Conservation (phyloP, 2,329 filamentous ascomycete genomes). For the Tolypocladium endophyticum region DNA sequence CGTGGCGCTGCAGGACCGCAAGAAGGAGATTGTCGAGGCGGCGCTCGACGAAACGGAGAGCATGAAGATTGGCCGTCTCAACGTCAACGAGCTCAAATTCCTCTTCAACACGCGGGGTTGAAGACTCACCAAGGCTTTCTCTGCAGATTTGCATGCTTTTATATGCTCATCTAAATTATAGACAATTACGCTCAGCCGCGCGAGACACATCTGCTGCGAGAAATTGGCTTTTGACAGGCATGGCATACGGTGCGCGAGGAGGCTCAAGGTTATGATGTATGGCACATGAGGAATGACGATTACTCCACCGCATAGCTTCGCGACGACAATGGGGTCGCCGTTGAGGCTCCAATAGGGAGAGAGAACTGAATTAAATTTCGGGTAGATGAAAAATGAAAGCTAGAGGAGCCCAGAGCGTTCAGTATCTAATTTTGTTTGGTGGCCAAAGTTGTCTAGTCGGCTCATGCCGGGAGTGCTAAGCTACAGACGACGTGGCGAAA, state of each 20-base stretch:
- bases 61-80: slow-evolving; percentile 56
- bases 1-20: slow-evolving; percentile 64
- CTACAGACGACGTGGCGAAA: neutral
- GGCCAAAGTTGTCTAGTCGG: no score
- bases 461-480: neutral
- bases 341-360: neutral
- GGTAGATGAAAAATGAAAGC: neutral
- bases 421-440: neutral
- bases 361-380: neutral
- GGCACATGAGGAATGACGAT: neutral
- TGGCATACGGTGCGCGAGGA: neutral
- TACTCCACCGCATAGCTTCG: neutral
- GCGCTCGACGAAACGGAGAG: slow-evolving; percentile 70
- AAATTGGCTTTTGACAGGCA: neutral
- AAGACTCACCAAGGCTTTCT: neutral
- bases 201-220: neutral
- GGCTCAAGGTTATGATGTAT: neutral
- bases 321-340: neutral
- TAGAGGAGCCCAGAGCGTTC: no score
- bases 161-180: neutral
- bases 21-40: slow-evolving; percentile 64
- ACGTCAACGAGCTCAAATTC: slow-evolving; percentile 55
- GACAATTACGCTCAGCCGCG: neutral
- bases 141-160: neutral
- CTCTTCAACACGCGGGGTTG: slow-evolving; percentile 41